phyloP scores from a whole-genome alignment of 2,329 filamentous ascomycete genomes.

The Hypomyces perniciosus region DNA sequence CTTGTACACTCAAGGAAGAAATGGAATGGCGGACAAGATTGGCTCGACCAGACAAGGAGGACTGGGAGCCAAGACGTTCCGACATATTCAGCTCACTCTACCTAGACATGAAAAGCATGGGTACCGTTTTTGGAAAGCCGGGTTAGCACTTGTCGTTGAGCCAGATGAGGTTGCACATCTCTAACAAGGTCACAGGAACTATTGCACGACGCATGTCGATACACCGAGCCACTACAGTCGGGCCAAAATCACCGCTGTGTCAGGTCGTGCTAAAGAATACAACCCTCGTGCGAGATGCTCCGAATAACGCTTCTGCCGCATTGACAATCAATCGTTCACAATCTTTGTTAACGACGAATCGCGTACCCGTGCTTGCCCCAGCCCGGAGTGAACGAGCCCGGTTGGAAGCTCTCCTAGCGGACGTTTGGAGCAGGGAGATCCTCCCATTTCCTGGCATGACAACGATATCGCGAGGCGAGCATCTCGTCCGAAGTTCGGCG shows the following conservation, averaged over 20 bases:
- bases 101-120: conserved; percentile 67
- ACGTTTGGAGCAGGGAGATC: conserved; percentile 78
- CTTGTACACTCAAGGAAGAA: conserved; percentile 76
- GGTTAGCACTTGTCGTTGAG: conserved; percentile 36
- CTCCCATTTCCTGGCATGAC: conserved; percentile 81
- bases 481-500: conserved; percentile 70
- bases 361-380: conserved; percentile 66
- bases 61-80: conserved; percentile 40
- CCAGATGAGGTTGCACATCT: background rate
- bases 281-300: conserved; percentile 54
- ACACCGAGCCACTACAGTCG: conserved; percentile 69
- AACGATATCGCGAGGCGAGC: conserved; percentile 57
- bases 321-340: conserved; percentile 68
- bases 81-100: conserved; percentile 57
- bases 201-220: conserved; percentile 67
- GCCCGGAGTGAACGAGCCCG: conserved; percentile 69
- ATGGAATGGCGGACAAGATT: conserved; percentile 72
- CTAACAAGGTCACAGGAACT: conserved; percentile 39
- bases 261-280: conserved; percentile 88
- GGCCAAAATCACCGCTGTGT: conserved; percentile 59
- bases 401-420: conserved; percentile 65
- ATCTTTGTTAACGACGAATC: conserved; percentile 65
- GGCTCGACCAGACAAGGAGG: conserved; percentile 42
- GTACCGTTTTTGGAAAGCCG: conserved; percentile 67
- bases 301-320: conserved; percentile 34